Percentiles rank a stretch among this genome's conserved stretches.
Conservation (phyloP, 768 basidiomycete species). For the Boletus sp. region DNA sequence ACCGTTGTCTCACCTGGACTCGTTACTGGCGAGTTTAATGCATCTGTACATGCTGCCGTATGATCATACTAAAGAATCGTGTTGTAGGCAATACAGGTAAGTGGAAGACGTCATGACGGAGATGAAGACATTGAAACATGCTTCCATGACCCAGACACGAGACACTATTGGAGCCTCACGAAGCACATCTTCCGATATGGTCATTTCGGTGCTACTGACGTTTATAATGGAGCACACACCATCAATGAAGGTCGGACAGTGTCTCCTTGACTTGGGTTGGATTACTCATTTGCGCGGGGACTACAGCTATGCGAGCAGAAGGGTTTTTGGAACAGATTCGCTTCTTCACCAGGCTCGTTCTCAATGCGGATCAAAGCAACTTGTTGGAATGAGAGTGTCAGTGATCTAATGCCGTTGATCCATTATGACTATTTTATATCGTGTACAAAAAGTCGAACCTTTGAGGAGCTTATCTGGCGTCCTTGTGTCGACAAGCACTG, state of each 20-base stretch:
- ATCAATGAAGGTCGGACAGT: conserved; percentile 25
- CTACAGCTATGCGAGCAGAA: conserved; percentile 28
- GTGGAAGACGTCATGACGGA: conserved; percentile 17
- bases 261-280: not conserved
- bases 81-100: conserved; percentile 24
- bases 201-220: conserved; percentile 28
- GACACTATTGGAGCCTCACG: conserved; percentile 46
- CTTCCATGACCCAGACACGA: conserved; percentile 36
- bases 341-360: conserved; percentile 33
- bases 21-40: conserved; percentile 17
- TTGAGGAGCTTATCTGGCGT: not conserved
- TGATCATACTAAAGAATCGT: conserved; percentile 1
- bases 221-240: conserved; percentile 37
- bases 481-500: not conserved
- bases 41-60: not conserved
- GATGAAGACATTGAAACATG: conserved; percentile 19
- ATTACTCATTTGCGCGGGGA: conserved; percentile 9
- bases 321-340: conserved; percentile 32
- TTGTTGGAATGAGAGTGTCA: conserved; percentile 13
- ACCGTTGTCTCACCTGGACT: conserved; percentile 38
- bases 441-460: not conserved
- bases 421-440: not conserved
- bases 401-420: not conserved
- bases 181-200: conserved; percentile 47
- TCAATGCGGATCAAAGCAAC: conserved; percentile 32